Conservation (phyloP, 768 basidiomycete species). For the Krasilnikovozyma curviuscula region DNA sequence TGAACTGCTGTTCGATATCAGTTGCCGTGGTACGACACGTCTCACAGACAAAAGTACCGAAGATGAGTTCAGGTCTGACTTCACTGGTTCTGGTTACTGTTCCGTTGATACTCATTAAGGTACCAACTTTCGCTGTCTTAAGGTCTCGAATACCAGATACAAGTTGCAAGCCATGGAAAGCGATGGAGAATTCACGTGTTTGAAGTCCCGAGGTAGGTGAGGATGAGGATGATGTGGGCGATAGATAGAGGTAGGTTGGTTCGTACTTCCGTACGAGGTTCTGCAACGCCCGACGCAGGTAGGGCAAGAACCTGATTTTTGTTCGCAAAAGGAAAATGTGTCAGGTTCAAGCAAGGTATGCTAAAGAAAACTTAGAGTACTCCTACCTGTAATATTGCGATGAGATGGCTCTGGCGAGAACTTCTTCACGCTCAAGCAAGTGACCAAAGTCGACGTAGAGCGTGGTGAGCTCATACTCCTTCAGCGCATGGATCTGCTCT, state of each 20-base stretch:
- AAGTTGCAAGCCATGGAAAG: conserved; percentile 84
- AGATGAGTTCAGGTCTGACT: conserved; percentile 83
- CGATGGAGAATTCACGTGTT: conserved; percentile 82
- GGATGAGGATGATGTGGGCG: conserved; percentile 38
- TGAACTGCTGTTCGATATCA: conserved; percentile 98
- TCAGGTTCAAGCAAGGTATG: too few species aligned
- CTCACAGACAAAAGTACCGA: conserved; percentile 82
- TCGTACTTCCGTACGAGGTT: conserved; percentile 75
- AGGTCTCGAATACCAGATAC: conserved; percentile 88
- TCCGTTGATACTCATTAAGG: conserved; percentile 82
- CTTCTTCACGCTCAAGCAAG: conserved; percentile 71
- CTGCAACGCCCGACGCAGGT: conserved; percentile 72
- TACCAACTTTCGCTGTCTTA: conserved; percentile 81
- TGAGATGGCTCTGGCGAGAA: conserved; percentile 80
- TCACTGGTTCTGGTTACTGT: conserved; percentile 96
- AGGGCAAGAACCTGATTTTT: conserved; percentile 60
- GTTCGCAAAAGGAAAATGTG: background rate
- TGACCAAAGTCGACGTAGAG: conserved; percentile 93
- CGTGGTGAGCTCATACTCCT: conserved; percentile 80
- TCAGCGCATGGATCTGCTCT: conserved; percentile 87
- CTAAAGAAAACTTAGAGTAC: background rate
- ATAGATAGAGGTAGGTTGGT: conserved; percentile 86
- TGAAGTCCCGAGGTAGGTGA: conserved; percentile 64
- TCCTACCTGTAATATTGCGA: conserved; percentile 74
- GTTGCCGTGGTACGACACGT: conserved; percentile 66